Evolutionary conservation across 2,329 filamentous ascomycete species (phyloP), one percentile per base, ranked within the genome.

Genomic region (Trichoderma afroharzianum): DNA sequence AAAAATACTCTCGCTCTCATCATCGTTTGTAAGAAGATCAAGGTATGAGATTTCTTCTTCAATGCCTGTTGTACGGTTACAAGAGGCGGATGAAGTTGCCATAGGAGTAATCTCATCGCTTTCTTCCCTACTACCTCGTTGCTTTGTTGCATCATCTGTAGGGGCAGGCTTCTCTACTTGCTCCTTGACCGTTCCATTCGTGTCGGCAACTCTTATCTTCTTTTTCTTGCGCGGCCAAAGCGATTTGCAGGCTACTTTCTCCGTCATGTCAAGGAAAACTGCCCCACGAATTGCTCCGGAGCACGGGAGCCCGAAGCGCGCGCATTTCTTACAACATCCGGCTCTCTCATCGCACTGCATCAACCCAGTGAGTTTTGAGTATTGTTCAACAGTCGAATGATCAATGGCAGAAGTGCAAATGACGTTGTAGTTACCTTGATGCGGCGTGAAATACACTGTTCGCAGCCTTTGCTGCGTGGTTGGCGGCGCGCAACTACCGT

Each of bases 231-330:
- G 47, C 18, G 43, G 68, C 43, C n/a, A 32, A 9, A 21, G n/a
- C 3, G n/a, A 43, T 4, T n/a, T 55, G 11, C 59, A 36, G 11
- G 68, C 55, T 9, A 61, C 68, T 32, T 70, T 70, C 33, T 70
- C 68, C 1, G 68, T 70, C 68, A 70, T 63, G 24, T 70, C 68
- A 21, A 70, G 68, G 2, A 70, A 70, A 24, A 70, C 68, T 24
- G 50, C 58, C 7, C 68, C 68, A 14, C 39, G 55, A 8, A 70
- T 62, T 9, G 68, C 58, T 53, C 68, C 68, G 2, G 68, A 70
- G 3, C 68, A 70, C 2, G 58, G 4, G 4, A 70, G 21, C 0
- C 68, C 68, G 14, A 70, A 70, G 15, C 68, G 68, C 8, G 68
- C 12, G 24, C 68, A 70, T 24, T 70, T 59, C 14, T 57, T 70